Evolutionary conservation across 495 filamentous ascomycete genomes (phyloP).

Genomic region (Trichoderma reesei): DNA sequence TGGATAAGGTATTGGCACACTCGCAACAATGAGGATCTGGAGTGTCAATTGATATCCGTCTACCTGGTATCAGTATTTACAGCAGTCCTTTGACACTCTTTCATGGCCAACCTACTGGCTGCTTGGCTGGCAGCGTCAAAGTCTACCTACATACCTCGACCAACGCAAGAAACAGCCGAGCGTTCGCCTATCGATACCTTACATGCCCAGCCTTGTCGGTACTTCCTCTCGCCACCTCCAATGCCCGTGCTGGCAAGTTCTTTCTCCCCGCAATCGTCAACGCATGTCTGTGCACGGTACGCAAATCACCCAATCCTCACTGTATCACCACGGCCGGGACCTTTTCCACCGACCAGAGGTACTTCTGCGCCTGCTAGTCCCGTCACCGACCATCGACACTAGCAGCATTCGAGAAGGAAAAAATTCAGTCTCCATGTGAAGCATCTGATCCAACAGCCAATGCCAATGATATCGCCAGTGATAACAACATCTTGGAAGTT

Average conservation of each 20-base stretch:
- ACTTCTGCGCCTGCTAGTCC: background rate
- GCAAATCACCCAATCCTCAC: background rate
- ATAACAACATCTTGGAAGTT: too few relatives aligned
- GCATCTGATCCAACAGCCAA: background rate
- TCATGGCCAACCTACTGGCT: background rate
- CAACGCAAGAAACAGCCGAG: too few relatives aligned
- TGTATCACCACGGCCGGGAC: background rate
- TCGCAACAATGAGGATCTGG: background rate
- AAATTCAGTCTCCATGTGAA: background rate
- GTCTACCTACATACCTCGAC: background rate
- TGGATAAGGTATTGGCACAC: too few relatives aligned
- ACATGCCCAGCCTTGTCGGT: background rate
- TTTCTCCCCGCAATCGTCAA: background rate
- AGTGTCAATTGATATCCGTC: background rate
- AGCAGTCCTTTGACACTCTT: too few relatives aligned
- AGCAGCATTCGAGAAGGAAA: background rate
- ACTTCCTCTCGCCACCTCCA: background rate
- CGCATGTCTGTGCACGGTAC: background rate
- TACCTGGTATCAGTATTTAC: background rate
- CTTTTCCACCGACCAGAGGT: background rate
- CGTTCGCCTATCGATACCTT: background rate
- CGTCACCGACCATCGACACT: conserved; percentile 7
- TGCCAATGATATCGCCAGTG: too few relatives aligned
- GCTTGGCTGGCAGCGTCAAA: background rate
- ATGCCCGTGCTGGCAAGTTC: background rate